Conservation (phyloP, 2,329 filamentous ascomycete genomes). For the Lojkania enalia region DNA sequence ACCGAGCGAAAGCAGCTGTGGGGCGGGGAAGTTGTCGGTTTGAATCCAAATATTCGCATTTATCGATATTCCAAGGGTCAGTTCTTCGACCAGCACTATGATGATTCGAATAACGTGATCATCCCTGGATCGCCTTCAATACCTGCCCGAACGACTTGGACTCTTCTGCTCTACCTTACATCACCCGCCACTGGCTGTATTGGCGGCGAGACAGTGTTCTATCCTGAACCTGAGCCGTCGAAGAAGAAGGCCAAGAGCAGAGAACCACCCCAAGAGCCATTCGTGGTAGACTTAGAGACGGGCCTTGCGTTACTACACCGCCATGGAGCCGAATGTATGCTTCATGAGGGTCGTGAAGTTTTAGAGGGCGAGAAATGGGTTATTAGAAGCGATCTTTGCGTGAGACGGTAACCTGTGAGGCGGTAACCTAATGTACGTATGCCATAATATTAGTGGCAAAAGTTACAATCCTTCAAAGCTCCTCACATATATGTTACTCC, state of each 20-base stretch:
- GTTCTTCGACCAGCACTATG: conserved; percentile 93
- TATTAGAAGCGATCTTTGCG: conserved; percentile 78
- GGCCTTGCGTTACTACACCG: conserved; percentile 85
- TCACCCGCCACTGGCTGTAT: conserved; percentile 72
- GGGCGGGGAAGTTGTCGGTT: conserved; percentile 80
- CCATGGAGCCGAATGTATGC: conserved; percentile 84
- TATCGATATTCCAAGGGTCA: conserved; percentile 86
- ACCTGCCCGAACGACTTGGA: conserved; percentile 81
- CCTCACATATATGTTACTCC: too few species aligned
- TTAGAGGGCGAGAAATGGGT: conserved; percentile 87
- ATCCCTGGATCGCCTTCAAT: conserved; percentile 50
- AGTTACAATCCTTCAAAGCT: too few species aligned
- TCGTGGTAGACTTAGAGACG: conserved; percentile 75
- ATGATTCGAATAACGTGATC: conserved; percentile 77
- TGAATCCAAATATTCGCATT: conserved; percentile 86
- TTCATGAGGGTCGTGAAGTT: conserved; percentile 86
- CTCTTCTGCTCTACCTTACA: conserved; percentile 83
- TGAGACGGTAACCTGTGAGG: conserved; percentile 56
- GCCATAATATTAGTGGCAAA: too few species aligned
- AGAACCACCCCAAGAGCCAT: conserved; percentile 58
- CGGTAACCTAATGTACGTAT: too few species aligned
- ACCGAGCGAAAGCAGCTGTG: conserved; percentile 55
- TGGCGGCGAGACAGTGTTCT: conserved; percentile 92
- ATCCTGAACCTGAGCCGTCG: conserved; percentile 69
- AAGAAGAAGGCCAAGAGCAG: conserved; percentile 49